Conservation (phyloP, 2,329 filamentous ascomycete genomes). For the Rachicladosporium sp. region DNA sequence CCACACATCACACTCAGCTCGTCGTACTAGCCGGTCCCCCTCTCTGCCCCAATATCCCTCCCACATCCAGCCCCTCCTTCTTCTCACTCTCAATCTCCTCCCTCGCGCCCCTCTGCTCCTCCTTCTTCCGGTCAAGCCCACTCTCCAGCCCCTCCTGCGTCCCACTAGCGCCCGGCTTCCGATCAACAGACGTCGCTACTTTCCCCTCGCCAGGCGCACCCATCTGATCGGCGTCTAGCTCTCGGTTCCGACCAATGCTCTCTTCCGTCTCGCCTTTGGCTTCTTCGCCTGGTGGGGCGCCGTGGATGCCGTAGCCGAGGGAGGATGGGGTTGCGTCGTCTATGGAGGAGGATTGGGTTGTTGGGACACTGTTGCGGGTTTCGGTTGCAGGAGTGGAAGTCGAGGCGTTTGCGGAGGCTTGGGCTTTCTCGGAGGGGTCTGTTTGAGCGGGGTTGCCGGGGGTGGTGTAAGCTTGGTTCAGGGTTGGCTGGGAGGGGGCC, state of each 20-base stretch:
- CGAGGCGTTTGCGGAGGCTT: conserved; percentile 20
- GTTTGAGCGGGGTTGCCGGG: conserved; percentile 34
- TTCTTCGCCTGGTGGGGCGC: conserved; percentile 34
- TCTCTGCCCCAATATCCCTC: conserved; percentile 32
- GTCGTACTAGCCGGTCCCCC: conserved; percentile 30
- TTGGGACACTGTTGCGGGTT: background rate
- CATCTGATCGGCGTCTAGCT: conserved; percentile 38
- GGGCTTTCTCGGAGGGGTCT: conserved; percentile 26
- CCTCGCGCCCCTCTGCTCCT: conserved; percentile 32
- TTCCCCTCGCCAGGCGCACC: conserved; percentile 34
- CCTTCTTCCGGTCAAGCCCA: conserved; percentile 39
- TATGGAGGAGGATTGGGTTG: conserved; percentile 20
- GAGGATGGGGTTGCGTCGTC: conserved; percentile 26
- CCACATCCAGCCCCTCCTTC: conserved; percentile 25
- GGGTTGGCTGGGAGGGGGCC: conserved; percentile 32
- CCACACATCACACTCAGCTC: background rate
- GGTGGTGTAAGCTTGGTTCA: conserved; percentile 33
- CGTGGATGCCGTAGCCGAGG: conserved; percentile 31
- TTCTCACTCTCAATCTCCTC: conserved; percentile 29
- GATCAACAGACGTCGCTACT: conserved; percentile 30
- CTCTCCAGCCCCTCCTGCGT: conserved; percentile 29
- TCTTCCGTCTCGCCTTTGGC: conserved; percentile 26
- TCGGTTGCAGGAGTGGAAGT: background rate
- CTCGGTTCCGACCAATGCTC: conserved; percentile 31
- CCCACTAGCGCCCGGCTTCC: conserved; percentile 24